A percentile compares a stretch with the other conserved stretches of the same genome.
Evolutionary conservation across 169 alveolate genomes (phyloP).

Genomic region (Eimeria sp.): DNA sequence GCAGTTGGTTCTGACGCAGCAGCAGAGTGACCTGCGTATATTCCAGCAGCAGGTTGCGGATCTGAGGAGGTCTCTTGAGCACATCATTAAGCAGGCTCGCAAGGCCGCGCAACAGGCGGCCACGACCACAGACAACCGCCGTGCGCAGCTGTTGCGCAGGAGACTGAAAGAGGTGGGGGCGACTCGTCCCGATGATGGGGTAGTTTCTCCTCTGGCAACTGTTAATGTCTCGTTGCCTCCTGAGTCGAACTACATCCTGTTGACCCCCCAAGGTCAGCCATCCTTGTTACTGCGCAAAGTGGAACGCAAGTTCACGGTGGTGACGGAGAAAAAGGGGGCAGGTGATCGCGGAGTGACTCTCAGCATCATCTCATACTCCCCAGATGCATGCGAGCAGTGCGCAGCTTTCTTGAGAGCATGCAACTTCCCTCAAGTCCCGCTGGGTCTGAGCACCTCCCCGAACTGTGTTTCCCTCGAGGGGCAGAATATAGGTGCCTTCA

Average conservation of each 20-base stretch:
- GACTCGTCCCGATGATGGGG: background rate
- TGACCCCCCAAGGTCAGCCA: constrained; percentile 73
- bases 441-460: constrained; percentile 35
- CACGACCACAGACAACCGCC: constrained; percentile 50
- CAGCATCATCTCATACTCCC: constrained; percentile 29
- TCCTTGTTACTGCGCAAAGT: constrained; percentile 76
- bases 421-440: constrained; percentile 66
- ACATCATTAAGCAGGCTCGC: background rate
- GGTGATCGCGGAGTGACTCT: constrained; percentile 60
- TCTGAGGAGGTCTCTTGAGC: constrained; percentile 20
- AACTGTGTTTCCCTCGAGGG: constrained; percentile 65
- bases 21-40: constrained; percentile 78
- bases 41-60: constrained; percentile 71
- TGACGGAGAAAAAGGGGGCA: constrained; percentile 68
- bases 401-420: constrained; percentile 49
- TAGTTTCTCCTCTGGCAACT: constrained; percentile 1
- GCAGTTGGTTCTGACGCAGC: constrained; percentile 82
- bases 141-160: constrained; percentile 24
- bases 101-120: constrained; percentile 65
- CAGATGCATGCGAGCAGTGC: constrained; percentile 59
- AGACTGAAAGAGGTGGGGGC: constrained; percentile 59
- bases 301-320: constrained; percentile 61
- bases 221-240: background rate
- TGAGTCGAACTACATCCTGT: constrained; percentile 53
- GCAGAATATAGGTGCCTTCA: constrained; percentile 72